phyloP scores from a whole-genome alignment of 2,329 filamentous ascomycete species.

The Zasmidium citrigriseum region DNA sequence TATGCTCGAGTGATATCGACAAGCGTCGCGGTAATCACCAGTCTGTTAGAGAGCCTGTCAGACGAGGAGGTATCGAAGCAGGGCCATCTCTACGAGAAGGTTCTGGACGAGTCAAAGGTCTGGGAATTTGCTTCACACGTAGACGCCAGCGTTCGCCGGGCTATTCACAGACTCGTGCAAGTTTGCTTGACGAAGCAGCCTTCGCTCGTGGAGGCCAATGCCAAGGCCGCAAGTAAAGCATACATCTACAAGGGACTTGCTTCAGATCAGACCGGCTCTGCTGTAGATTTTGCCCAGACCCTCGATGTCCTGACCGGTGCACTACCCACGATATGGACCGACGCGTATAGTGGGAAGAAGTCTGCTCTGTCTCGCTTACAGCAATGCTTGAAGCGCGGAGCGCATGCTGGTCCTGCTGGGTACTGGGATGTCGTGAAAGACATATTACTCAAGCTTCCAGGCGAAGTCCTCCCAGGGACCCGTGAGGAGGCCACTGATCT shows the following conservation, averaged over 20 bases:
- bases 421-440: conserved; percentile 73
- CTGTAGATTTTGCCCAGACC: conserved; percentile 68
- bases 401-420: conserved; percentile 69
- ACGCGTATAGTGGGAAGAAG: conserved; percentile 60
- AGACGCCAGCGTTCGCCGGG: conserved; percentile 60
- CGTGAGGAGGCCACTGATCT: conserved; percentile 61
- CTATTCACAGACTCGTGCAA: conserved; percentile 58
- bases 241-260: conserved; percentile 75
- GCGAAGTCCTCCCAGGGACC: conserved; percentile 55
- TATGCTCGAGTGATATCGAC: conserved; percentile 76
- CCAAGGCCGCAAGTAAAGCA: conserved; percentile 63
- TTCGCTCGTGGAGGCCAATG: conserved; percentile 37
- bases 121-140: conserved; percentile 61
- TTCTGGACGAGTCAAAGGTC: conserved; percentile 64
- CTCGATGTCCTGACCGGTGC: conserved; percentile 65
- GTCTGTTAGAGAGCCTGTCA: conserved; percentile 50
- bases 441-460: conserved; percentile 61
- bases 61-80: conserved; percentile 61
- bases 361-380: conserved; percentile 61
- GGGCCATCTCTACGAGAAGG: conserved; percentile 61
- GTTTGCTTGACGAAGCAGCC: conserved; percentile 52
- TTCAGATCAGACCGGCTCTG: conserved; percentile 71
- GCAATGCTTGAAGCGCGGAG: conserved; percentile 78
- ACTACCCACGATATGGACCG: conserved; percentile 73
- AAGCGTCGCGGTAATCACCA: conserved; percentile 56